Conservation (phyloP, 2,329 filamentous ascomycete species). For the Cercospora zeina region DNA sequence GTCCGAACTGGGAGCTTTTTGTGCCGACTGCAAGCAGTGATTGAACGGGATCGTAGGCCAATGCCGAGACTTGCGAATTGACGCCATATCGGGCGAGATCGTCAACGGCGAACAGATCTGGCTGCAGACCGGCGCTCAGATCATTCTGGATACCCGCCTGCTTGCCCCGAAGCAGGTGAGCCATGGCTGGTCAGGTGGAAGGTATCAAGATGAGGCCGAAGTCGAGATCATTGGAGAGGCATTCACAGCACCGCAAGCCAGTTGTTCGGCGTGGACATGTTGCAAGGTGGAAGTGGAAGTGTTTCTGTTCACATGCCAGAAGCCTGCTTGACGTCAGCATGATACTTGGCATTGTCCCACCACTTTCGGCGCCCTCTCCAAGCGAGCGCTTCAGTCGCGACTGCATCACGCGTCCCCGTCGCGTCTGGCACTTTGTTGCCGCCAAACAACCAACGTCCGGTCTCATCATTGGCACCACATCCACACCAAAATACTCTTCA, state of each 20-base stretch:
- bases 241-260: not conserved
- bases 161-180: constrained; percentile 84
- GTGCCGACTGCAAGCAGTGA: constrained; percentile 91
- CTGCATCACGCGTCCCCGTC: not conserved
- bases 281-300: not conserved
- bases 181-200: constrained; percentile 57
- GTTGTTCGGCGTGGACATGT: not conserved
- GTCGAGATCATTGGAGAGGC: not conserved
- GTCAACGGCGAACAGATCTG: constrained; percentile 78
- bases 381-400: not conserved
- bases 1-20: constrained; percentile 79
- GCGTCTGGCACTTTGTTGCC: constrained; percentile 2
- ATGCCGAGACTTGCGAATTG: constrained; percentile 64
- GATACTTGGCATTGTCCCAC: constrained; percentile 7
- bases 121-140: constrained; percentile 75
- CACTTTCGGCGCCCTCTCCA: constrained; percentile 2
- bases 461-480: not conserved
- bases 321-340: constrained; percentile 18
- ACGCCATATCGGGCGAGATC: constrained; percentile 80
- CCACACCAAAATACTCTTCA: not conserved
- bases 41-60: constrained; percentile 92
- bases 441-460: not conserved
- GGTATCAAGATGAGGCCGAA: not conserved
- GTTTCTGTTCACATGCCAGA: constrained; percentile 8
- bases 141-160: constrained; percentile 92